These are phyloP conservation scores for Linnemannia elongata DNA, from an alignment of 192 early-diverging fungal genomes.

Conservation along the genomic window DNA sequence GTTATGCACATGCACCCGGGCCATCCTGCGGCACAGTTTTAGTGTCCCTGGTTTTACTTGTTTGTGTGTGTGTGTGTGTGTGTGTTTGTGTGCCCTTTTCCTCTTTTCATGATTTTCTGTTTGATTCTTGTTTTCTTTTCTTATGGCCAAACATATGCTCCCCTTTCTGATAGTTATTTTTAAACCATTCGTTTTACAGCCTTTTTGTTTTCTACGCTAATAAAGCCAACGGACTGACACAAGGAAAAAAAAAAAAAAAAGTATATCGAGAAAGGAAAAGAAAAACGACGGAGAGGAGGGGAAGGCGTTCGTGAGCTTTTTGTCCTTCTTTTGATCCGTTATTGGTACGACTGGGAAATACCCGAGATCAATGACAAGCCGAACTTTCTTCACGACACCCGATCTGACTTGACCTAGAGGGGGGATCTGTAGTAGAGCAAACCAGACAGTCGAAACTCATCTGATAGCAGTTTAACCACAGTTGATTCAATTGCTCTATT, in stretches of 20 bases:
- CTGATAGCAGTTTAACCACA: no score
- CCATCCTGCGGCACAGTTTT: background rate
- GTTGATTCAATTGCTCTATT: no score
- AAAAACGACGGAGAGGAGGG: background rate
- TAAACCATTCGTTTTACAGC: background rate
- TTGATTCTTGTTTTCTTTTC: background rate
- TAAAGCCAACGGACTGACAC: background rate
- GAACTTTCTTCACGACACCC: no score
- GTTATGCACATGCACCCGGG: conserved; percentile 10
- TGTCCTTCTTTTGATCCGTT: background rate
- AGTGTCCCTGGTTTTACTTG: background rate
- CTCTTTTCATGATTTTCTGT: background rate
- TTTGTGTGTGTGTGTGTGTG: background rate
- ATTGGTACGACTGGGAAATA: background rate
- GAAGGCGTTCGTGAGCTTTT: background rate
- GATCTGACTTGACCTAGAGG: no score
- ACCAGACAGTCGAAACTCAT: no score
- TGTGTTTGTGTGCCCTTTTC: background rate
- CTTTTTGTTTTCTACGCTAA: background rate
- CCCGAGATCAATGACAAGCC: background rate
- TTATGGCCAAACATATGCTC: background rate
- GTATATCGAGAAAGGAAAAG: background rate
- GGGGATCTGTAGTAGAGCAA: background rate
- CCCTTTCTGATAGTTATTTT: background rate
- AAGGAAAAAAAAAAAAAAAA: background rate